phyloP scores from a whole-genome alignment of 2,329 filamentous ascomycete genomes.

The Allantophomopsis lycopodina region DNA sequence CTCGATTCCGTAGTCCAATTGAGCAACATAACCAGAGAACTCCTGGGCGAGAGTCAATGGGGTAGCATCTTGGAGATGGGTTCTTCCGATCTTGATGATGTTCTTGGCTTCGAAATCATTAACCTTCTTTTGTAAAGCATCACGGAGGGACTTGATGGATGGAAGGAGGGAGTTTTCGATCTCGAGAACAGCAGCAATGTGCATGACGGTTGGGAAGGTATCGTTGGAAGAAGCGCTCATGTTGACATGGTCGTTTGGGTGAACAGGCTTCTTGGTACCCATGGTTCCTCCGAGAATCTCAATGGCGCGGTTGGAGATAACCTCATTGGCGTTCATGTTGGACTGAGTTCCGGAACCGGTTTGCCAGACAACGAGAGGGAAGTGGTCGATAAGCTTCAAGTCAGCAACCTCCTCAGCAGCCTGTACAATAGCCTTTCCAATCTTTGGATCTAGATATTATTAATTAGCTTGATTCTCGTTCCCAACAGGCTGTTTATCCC shows the following conservation, averaged over 20 bases:
- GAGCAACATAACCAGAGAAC: slow-evolving; percentile 93
- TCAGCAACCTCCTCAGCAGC: slow-evolving; percentile 87
- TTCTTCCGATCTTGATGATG: slow-evolving; percentile 98
- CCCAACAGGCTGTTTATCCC: slow-evolving; percentile 1
- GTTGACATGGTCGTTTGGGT: slow-evolving; percentile 99
- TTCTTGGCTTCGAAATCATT: slow-evolving; percentile 71
- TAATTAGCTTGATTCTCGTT: slow-evolving; percentile 10
- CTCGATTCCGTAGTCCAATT: slow-evolving; percentile 82
- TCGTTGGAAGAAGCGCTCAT: slow-evolving; percentile 98
- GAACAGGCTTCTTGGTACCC: slow-evolving; percentile 96
- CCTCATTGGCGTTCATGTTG: slow-evolving; percentile 99
- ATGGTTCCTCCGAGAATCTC: slow-evolving; percentile 89
- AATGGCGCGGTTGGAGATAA: slow-evolving; percentile 98
- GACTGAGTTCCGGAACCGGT: slow-evolving; percentile 97
- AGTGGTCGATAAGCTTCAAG: slow-evolving; percentile 90
- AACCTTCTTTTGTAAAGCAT: slow-evolving; percentile 77
- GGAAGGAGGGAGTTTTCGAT: slow-evolving; percentile 78
- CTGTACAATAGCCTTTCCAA: slow-evolving; percentile 88
- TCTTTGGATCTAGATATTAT: slow-evolving; percentile 54
- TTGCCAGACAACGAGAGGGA: slow-evolving; percentile 98
- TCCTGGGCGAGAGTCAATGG: slow-evolving; percentile 92
- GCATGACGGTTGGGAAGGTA: slow-evolving; percentile 99
- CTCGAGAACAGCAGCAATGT: slow-evolving; percentile 93
- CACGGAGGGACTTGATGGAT: slow-evolving; percentile 65
- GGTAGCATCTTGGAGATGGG: slow-evolving; percentile 94